Evolutionary conservation across 1,139 yeast genomes (phyloP).

Genomic region (Magnusiomyces paraingens): DNA sequence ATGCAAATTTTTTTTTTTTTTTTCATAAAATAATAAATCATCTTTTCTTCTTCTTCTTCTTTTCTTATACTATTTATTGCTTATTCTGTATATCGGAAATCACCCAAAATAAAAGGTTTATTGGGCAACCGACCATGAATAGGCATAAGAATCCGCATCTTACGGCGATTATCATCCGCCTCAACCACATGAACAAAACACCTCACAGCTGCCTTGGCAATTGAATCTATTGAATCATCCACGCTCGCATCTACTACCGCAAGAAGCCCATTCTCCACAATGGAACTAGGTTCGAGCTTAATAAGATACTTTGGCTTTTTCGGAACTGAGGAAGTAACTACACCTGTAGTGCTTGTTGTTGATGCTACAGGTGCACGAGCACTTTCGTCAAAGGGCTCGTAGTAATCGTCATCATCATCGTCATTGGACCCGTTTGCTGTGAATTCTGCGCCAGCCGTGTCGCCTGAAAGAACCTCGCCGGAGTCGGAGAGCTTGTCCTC

Average conservation of each 20-base stretch:
- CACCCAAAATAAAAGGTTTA: conserved; percentile 59
- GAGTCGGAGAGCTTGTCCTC: conserved; percentile 24
- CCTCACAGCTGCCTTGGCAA: conserved; percentile 54
- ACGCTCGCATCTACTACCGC: conserved; percentile 61
- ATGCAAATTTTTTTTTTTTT: no score
- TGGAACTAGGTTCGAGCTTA: conserved; percentile 45
- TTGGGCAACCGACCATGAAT: conserved; percentile 80
- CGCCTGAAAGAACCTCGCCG: not conserved
- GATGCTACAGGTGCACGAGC: conserved; percentile 11
- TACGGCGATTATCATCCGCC: conserved; percentile 64
- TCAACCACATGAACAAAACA: conserved; percentile 58
- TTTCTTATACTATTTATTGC: no score
- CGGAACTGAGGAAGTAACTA: conserved; percentile 1
- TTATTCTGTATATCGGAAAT: conserved; percentile 63
- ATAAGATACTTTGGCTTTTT: conserved; percentile 24
- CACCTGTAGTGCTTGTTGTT: conserved; percentile 11
- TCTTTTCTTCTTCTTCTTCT: no score
- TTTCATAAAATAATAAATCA: not conserved
- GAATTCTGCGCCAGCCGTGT: not conserved
- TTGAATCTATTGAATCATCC: conserved; percentile 44
- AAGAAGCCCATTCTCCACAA: conserved; percentile 65
- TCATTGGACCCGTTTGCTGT: conserved; percentile 8
- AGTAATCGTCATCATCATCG: not conserved
- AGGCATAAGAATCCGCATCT: conserved; percentile 70
- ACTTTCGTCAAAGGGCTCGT: conserved; percentile 1